These are phyloP conservation scores for Trypanosoma conorhini DNA, from an alignment of 208 protist genomes.

Conservation along the genomic window DNA sequence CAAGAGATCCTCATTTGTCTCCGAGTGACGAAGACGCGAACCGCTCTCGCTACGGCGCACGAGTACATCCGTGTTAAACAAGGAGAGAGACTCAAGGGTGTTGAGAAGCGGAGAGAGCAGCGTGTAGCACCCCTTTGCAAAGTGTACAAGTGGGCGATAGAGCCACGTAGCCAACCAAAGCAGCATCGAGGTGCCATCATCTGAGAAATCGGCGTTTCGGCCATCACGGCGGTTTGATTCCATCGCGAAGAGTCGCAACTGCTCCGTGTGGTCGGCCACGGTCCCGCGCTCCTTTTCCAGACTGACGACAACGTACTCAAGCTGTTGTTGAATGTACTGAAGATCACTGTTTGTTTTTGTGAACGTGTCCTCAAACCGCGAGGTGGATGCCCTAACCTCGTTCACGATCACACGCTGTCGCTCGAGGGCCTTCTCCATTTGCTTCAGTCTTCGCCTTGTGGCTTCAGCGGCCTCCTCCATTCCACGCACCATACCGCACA, in stretches of 20 bases:
- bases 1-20: constrained; percentile 57
- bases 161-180: constrained; percentile 77
- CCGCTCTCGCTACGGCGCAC: constrained; percentile 45
- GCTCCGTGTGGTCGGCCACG: constrained; percentile 84
- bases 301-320: constrained; percentile 81
- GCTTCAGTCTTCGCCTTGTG: constrained; percentile 14
- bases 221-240: constrained; percentile 55
- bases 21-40: constrained; percentile 27
- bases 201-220: constrained; percentile 11
- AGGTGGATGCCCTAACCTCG: constrained; percentile 43
- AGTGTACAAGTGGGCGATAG: constrained; percentile 77
- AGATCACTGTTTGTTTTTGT: constrained; percentile 69
- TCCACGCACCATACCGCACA: background rate
- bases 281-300: constrained; percentile 74
- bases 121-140: constrained; percentile 84
- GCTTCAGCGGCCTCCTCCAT: constrained; percentile 18
- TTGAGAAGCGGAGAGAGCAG: constrained; percentile 73
- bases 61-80: constrained; percentile 81
- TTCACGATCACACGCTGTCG: constrained; percentile 49
- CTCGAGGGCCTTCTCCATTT: constrained; percentile 40
- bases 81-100: constrained; percentile 73
- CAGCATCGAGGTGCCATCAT: constrained; percentile 35
- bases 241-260: constrained; percentile 80
- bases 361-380: constrained; percentile 63
- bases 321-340: constrained; percentile 80